Evolutionary conservation across 805 yeast species (phyloP), one percentile per base, ranked within the genome.

Genomic region (Saccharomycopsis olivae): DNA sequence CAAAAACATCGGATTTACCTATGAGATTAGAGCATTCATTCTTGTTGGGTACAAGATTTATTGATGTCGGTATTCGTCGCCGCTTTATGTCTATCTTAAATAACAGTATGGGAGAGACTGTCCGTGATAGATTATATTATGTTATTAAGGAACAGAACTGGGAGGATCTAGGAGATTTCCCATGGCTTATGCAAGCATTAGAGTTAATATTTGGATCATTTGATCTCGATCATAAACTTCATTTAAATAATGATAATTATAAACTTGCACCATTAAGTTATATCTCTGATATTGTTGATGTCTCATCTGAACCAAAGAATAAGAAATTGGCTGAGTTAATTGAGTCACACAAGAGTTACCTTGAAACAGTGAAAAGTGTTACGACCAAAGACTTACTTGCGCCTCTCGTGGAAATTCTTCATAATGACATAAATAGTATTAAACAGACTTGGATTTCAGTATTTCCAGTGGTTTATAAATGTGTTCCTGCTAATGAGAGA

Each of bases 21-120:
- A 89, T 87, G 13, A 68, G 98, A 40, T 78, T 92, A 84, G 99
- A 92, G 56, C 96, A 88, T 57, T 94, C 97, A 20, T 92, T 92
- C 58, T 64, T 92, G 51, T 89, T 86, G 8, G 99, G 98, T 27
- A 92, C 98, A 0, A 71, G 94, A 25, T 69, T 84, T 2, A 75
- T 81, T 0, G 89, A 87, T 53, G 80, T 78, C 3, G 64, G 68
- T 2, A 78, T 85, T 21, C 73, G 98, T 36, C 69, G 74, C 42
- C 78, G 75, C 49, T 69, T 94, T 47, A 82, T 92, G 92, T 56
- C 70, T 0, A 83, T 92, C 41, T 61, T 92, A 53, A 78, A 79
- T 55, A 71, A 71, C 33, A 82, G 94, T 48, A 62, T 92, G 46
- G 96, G 88, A 46, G 70, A 66, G 37, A 87, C 83, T 49, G 68